These are phyloP conservation scores for Ulmus americana DNA, from an alignment of 331 rosid genomes.

Conservation along the genomic window DNA sequence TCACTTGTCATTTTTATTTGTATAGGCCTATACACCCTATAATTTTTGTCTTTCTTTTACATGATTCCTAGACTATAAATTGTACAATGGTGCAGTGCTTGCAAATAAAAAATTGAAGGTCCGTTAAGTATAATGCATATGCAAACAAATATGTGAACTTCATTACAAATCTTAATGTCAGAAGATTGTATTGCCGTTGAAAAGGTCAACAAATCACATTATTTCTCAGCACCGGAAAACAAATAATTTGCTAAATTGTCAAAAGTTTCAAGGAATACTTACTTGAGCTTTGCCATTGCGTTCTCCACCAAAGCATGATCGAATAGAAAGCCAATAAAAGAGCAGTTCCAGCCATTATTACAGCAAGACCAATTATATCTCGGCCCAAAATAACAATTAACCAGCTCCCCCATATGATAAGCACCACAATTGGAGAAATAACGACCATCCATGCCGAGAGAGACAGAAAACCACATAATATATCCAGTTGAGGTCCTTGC, in stretches of 20 bases:
- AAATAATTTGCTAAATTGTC: slow-evolving; percentile 9
- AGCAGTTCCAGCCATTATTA: slow-evolving; percentile 98
- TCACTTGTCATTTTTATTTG: neutral
- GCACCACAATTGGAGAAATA: slow-evolving; percentile 78
- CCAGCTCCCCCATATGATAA: slow-evolving; percentile 91
- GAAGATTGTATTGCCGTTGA: neutral
- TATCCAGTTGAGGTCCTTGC: slow-evolving; percentile 88
- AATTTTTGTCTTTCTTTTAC: neutral
- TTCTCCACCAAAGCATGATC: slow-evolving; percentile 99
- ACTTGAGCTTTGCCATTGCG: slow-evolving; percentile 99
- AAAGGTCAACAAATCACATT: neutral
- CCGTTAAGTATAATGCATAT: neutral
- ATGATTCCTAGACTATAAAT: neutral
- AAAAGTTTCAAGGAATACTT: slow-evolving; percentile 34
- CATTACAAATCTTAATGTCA: neutral
- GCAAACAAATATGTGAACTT: neutral
- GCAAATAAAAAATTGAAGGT: neutral
- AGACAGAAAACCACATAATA: slow-evolving; percentile 85
- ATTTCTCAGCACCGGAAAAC: slow-evolving; percentile 7
- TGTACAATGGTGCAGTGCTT: neutral
- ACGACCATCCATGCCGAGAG: slow-evolving; percentile 80
- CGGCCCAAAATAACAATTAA: slow-evolving; percentile 85
- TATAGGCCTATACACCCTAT: neutral
- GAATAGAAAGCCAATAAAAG: slow-evolving; percentile 94
- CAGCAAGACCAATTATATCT: slow-evolving; percentile 93